Percentiles rank a stretch among this genome's conserved stretches.
Evolutionary conservation across 2,329 filamentous ascomycete genomes (phyloP).

Genomic region (Endocalyx cinctus): DNA sequence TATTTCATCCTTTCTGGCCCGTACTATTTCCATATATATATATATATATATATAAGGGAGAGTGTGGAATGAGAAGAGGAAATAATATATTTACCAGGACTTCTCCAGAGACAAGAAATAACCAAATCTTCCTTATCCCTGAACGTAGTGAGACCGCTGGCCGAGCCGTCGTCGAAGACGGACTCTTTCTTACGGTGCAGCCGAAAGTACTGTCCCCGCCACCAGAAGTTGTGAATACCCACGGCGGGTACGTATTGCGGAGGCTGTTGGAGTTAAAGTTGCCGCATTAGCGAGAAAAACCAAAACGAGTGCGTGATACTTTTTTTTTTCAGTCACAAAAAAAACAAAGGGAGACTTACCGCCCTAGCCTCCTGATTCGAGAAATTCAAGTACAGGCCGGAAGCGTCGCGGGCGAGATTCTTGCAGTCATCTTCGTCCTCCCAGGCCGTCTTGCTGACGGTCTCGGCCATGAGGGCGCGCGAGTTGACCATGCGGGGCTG

Average conservation of each 20-base stretch:
- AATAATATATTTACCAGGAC: slow-evolving; percentile 24
- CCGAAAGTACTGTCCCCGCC: slow-evolving; percentile 45
- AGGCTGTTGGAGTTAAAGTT: slow-evolving; percentile 27
- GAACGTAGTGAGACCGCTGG: slow-evolving; percentile 31
- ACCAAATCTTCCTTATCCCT: slow-evolving; percentile 49
- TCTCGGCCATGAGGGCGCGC: slow-evolving; percentile 51
- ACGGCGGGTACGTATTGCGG: slow-evolving; percentile 51
- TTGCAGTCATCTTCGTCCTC: slow-evolving; percentile 33
- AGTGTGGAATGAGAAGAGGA: not conserved
- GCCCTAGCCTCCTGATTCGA: slow-evolving; percentile 51
- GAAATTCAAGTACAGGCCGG: slow-evolving; percentile 52
- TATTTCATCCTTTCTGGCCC: too few species aligned
- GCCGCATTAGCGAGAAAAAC: not conserved
- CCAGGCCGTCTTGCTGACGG: slow-evolving; percentile 50
- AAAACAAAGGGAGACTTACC: slow-evolving; percentile 33
- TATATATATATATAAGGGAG: too few species aligned
- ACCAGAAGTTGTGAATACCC: slow-evolving; percentile 51
- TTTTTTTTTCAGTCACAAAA: too few species aligned
- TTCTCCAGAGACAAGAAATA: slow-evolving; percentile 52
- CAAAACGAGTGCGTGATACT: not conserved
- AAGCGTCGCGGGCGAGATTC: slow-evolving; percentile 23
- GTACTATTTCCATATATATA: too few species aligned
- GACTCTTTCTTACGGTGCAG: slow-evolving; percentile 43
- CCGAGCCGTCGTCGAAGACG: slow-evolving; percentile 30
- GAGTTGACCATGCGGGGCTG: slow-evolving; percentile 49